Conservation (phyloP, 2,329 filamentous ascomycete genomes). For the Trichoderma sp. region DNA sequence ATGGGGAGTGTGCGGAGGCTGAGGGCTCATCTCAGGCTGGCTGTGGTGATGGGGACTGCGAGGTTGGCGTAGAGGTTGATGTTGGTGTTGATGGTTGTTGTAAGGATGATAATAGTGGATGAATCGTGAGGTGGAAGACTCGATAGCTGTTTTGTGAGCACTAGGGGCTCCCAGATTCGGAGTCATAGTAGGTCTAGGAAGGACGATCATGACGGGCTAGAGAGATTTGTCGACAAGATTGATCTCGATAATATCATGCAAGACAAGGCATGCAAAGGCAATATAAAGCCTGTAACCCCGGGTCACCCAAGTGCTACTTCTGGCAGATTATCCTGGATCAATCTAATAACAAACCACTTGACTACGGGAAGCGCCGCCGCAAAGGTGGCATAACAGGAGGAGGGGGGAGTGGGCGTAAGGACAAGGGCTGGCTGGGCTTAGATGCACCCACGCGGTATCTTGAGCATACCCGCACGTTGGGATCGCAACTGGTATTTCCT, state of each 20-base stretch:
- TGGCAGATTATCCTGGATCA: slow-evolving; percentile 18
- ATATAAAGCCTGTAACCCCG: slow-evolving; percentile 26
- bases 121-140: slow-evolving; percentile 9
- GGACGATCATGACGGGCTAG: slow-evolving; percentile 30
- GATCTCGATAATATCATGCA: slow-evolving; percentile 28
- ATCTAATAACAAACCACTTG: slow-evolving; percentile 19
- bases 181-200: slow-evolving; percentile 26
- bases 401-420: slow-evolving; percentile 10
- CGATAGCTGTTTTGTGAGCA: slow-evolving; percentile 6
- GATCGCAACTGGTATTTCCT: slow-evolving; percentile 23
- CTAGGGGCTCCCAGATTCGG: slow-evolving; percentile 23
- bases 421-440: slow-evolving; percentile 20
- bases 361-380: slow-evolving; percentile 17
- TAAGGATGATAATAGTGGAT: slow-evolving; percentile 7
- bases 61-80: slow-evolving; percentile 3
- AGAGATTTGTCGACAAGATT: slow-evolving; percentile 21
- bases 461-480: slow-evolving; percentile 19
- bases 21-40: neutral
- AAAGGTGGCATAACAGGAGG: slow-evolving; percentile 17
- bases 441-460: slow-evolving; percentile 16
- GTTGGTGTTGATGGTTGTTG: slow-evolving; percentile 9
- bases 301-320: slow-evolving; percentile 10
- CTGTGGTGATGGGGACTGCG: neutral
- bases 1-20: neutral
- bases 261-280: slow-evolving; percentile 21